Base-by-base conservation (phyloP, 2,329 filamentous ascomycete species). In the Hypoxylon sp. region DNA sequence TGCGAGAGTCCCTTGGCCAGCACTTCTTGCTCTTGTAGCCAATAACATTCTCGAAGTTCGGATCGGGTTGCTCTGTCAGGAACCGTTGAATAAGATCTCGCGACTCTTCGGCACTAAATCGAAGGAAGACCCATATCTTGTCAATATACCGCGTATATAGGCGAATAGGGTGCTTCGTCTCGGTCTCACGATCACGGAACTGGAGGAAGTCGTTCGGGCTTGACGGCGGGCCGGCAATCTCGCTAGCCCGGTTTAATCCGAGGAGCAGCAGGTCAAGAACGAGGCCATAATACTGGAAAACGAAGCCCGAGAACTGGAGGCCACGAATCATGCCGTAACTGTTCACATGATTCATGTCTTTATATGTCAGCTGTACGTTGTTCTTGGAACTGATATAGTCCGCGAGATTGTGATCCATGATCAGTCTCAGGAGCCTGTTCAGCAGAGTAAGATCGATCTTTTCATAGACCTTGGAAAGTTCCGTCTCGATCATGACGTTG, bases 361-460 rank as follows among this genome's bases (percentile, higher is more conserved):
- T 99, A 82, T 99, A 99, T 62, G 96, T 97, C 62, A 99, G 84
- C 74, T 97, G 94, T 10, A 99, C 95, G 72, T 99, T 99, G 81
- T 99, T 99, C 85, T 99, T 99, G 31, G 94, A 92, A 1, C 94
- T 97, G 71, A 99, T 99, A 77, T 99, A 99, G 75, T 99, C 96
- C 4, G 95, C 95, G 78, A 99, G 78, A 74, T 99, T 99, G 82
- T 99, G 95, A 70, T 99, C 96, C 96, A 99, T 99, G 74, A 99
- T 97, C 65, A 99, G 78, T 43, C 95, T 86, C 46, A 99, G 82
- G 26, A 99, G 83, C 56, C 94, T 91, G 78, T 99, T 99, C 67
- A 99, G 85, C 55, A 99, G 81, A 0, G 95, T 99, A 61, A 99
- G 79, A 78, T 99, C 95, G 61, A 99, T 97, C 84, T 99, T 99